Evolutionary conservation across 257 asterid genomes (phyloP).

Genomic region (Solanum clarkiae): DNA sequence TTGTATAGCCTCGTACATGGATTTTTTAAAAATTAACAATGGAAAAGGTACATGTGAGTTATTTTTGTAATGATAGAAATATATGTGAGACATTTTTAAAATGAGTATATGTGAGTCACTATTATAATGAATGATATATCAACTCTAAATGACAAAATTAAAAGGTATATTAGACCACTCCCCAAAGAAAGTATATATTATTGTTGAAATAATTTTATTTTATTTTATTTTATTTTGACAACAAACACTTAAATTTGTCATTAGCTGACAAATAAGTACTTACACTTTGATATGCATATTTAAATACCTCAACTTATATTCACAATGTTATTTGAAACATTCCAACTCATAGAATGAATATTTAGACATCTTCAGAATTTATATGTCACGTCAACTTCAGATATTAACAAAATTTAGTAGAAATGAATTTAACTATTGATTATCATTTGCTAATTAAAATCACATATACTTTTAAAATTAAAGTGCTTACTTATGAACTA

Average conservation of each 20-base stretch:
- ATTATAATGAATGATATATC: no score
- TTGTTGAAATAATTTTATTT: neutral
- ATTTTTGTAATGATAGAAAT: no score
- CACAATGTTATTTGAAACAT: no score
- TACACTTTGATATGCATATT: neutral
- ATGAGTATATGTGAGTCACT: no score
- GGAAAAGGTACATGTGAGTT: no score
- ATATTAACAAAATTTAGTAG: neutral
- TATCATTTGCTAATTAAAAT: neutral
- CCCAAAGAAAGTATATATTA: neutral
- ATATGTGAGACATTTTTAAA: no score
- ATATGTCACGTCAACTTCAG: fast-evolving
- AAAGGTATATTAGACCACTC: no score
- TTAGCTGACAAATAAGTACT: neutral
- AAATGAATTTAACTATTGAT: neutral
- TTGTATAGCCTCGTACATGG: no score
- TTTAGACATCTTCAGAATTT: neutral
- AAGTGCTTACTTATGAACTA: neutral
- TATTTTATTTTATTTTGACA: neutral
- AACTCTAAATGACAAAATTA: no score
- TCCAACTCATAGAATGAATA: neutral
- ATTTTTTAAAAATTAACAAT: no score
- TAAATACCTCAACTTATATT: no score
- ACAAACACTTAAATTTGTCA: neutral
- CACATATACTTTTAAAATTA: no score